phyloP scores from a whole-genome alignment of 768 basidiomycete species.

The Phlegmacium glaucopus region DNA sequence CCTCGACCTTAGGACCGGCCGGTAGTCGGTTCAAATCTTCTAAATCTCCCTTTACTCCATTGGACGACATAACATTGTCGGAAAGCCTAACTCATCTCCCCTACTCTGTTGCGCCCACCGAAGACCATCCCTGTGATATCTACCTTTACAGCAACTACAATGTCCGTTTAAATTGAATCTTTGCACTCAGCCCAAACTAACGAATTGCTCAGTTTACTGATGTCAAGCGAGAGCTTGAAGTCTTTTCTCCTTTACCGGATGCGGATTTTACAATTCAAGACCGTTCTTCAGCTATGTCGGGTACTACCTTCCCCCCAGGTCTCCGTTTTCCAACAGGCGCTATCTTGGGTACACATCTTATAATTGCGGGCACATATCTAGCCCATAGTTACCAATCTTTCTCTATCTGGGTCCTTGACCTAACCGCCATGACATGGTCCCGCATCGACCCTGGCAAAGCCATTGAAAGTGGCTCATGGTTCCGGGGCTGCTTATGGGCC shows the following conservation, averaged over 20 bases:
- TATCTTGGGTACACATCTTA: slow-evolving; percentile 84
- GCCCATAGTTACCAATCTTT: slow-evolving; percentile 93
- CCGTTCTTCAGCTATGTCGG: slow-evolving; percentile 77
- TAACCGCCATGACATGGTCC: slow-evolving; percentile 79
- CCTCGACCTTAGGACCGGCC: slow-evolving; percentile 46
- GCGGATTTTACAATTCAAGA: slow-evolving; percentile 77
- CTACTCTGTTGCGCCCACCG: slow-evolving; percentile 68
- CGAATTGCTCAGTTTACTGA: slow-evolving; percentile 70
- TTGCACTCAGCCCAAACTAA: slow-evolving; percentile 3
- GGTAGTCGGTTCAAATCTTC: slow-evolving; percentile 58
- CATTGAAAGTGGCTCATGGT: slow-evolving; percentile 90
- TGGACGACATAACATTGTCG: slow-evolving; percentile 50
- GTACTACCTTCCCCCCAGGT: slow-evolving; percentile 84
- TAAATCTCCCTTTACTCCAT: slow-evolving; percentile 30
- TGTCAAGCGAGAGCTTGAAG: slow-evolving; percentile 92
- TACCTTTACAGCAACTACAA: slow-evolving; percentile 97
- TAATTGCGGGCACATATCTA: slow-evolving; percentile 94
- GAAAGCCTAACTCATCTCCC: slow-evolving; percentile 69
- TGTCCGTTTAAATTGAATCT: slow-evolving; percentile 39
- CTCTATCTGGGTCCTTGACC: slow-evolving; percentile 94
- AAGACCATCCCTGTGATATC: slow-evolving; percentile 81
- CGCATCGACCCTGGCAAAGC: slow-evolving; percentile 87
- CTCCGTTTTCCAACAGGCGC: slow-evolving; percentile 95
- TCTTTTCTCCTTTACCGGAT: slow-evolving; percentile 79
- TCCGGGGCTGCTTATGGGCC: slow-evolving; percentile 85